Percentiles rank a stretch among this genome's conserved stretches.
Conservation (phyloP, 768 basidiomycete genomes). For the Steccherinum ochraceum region DNA sequence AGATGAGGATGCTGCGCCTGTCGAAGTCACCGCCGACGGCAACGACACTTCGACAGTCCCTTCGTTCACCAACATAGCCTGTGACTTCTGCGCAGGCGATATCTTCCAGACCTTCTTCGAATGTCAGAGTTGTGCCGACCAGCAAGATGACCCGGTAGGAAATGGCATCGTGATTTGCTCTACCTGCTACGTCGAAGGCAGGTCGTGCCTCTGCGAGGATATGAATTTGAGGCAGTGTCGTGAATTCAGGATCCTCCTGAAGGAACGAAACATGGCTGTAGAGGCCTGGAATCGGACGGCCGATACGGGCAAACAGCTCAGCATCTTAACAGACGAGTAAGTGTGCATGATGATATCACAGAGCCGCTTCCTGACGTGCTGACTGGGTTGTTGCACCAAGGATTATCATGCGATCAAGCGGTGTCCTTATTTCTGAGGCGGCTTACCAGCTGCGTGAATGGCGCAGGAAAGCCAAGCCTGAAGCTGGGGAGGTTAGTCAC, state of each 20-base stretch:
- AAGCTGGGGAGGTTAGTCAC: too few relatives aligned
- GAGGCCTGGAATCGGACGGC: constrained; percentile 5
- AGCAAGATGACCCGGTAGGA: constrained; percentile 19
- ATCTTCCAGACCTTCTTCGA: constrained; percentile 81
- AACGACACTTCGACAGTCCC: background rate
- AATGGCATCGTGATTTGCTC: constrained; percentile 56
- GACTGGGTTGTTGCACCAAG: too few relatives aligned
- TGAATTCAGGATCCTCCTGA: constrained; percentile 39
- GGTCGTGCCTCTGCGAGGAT: constrained; percentile 54
- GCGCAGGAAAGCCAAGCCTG: too few relatives aligned
- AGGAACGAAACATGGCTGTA: constrained; percentile 34
- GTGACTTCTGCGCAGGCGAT: constrained; percentile 80
- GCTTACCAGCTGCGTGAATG: too few relatives aligned
- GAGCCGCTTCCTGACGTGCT: too few relatives aligned
- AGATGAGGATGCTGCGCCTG: background rate
- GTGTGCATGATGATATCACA: too few relatives aligned
- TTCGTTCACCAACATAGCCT: constrained; percentile 25
- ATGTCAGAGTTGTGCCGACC: constrained; percentile 40
- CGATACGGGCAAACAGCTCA: background rate
- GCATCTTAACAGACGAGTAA: background rate
- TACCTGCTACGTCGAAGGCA: constrained; percentile 71
- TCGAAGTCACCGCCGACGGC: background rate
- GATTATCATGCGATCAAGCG: too few relatives aligned
- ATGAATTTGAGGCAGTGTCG: constrained; percentile 62
- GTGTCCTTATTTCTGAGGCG: constrained; percentile 12